phyloP scores from a whole-genome alignment of 2,329 filamentous ascomycete genomes.

The Amauroascus niger region DNA sequence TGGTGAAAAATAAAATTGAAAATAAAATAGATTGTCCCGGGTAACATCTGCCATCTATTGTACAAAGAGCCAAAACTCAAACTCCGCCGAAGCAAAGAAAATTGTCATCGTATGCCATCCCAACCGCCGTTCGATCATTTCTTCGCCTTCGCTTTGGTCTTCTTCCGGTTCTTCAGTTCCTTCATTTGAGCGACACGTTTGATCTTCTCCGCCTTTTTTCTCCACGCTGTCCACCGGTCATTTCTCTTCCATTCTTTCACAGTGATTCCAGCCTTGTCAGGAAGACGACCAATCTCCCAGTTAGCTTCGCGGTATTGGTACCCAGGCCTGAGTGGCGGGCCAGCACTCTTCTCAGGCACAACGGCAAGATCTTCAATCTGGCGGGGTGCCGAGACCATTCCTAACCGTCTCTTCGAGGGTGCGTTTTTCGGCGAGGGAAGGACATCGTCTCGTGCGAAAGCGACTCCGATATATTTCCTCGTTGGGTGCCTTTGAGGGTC shows the following conservation, averaged over 20 bases:
- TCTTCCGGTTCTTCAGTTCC: slow-evolving; percentile 39
- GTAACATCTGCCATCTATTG: not conserved
- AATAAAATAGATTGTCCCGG: not conserved
- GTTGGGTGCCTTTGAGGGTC: slow-evolving; percentile 74
- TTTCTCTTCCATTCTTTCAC: slow-evolving; percentile 48
- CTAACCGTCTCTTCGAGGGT: slow-evolving; percentile 63
- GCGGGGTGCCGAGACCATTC: slow-evolving; percentile 52
- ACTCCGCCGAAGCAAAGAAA: not conserved
- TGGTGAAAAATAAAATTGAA: not conserved
- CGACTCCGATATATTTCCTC: slow-evolving; percentile 88
- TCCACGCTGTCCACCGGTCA: slow-evolving; percentile 57
- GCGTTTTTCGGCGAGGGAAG: slow-evolving; percentile 69
- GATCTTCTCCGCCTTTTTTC: slow-evolving; percentile 46
- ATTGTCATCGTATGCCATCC: not conserved
- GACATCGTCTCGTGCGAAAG: slow-evolving; percentile 69
- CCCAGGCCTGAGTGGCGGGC: slow-evolving; percentile 41
- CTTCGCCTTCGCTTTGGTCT: slow-evolving; percentile 26
- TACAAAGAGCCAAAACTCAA: slow-evolving; percentile 1
- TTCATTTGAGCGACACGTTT: slow-evolving; percentile 46
- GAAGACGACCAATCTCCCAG: slow-evolving; percentile 56
- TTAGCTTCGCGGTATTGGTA: slow-evolving; percentile 58
- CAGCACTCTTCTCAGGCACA: slow-evolving; percentile 21
- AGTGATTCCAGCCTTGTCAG: slow-evolving; percentile 50
- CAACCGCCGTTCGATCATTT: not conserved
- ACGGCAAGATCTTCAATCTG: slow-evolving; percentile 16